Percentiles rank a stretch among this genome's conserved stretches.
phyloP scores from a whole-genome alignment of 148 eudicot species.

The Persicaria tinctoria region DNA sequence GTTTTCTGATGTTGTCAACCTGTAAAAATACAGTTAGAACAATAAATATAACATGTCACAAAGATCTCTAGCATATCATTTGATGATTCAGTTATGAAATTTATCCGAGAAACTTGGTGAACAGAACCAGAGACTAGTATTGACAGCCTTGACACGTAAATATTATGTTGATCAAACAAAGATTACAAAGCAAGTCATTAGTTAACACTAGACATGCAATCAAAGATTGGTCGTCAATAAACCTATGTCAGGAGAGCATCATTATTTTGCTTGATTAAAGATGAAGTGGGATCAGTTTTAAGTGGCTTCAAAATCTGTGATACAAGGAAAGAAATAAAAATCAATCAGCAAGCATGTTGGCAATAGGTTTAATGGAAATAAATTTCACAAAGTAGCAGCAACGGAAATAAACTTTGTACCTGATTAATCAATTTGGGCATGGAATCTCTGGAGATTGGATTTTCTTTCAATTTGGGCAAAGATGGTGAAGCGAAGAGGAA shows the following conservation, averaged over 20 bases:
- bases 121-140: background rate
- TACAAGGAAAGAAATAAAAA: background rate
- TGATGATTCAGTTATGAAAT: background rate
- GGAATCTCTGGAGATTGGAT: no score
- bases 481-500: no score
- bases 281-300: constrained; percentile 39
- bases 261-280: constrained; percentile 50
- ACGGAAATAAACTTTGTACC: no score
- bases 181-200: background rate
- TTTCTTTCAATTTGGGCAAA: no score
- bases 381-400: no score
- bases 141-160: no score
- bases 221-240: constrained; percentile 4
- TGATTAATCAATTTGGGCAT: no score
- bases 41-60: background rate
- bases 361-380: background rate
- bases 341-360: background rate
- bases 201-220: background rate
- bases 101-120: background rate
- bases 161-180: no score
- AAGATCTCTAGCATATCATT: background rate
- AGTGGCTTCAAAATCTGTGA: constrained; percentile 40
- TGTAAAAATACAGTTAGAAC: constrained; percentile 22
- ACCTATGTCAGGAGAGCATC: constrained; percentile 80
- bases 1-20: constrained; percentile 73